Evolutionary conservation across 306 rosid genomes (phyloP).

Genomic region (Casuarina glauca): DNA sequence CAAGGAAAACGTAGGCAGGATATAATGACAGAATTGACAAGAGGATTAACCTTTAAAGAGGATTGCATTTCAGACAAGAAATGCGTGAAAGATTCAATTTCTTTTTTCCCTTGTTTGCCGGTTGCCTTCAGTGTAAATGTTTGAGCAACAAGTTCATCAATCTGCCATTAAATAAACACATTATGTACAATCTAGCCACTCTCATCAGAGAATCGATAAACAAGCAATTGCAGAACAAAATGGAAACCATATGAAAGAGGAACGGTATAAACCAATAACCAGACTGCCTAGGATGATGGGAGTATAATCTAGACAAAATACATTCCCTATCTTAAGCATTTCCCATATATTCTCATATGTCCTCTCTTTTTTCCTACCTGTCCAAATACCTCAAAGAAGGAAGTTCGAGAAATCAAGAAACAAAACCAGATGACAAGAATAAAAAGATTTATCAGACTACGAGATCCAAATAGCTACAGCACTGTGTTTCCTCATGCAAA

Average conservation of each 20-base stretch:
- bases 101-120: slow-evolving; percentile 45
- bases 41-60: slow-evolving; percentile 65
- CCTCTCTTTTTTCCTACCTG: neutral
- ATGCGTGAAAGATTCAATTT: slow-evolving; percentile 57
- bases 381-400: neutral
- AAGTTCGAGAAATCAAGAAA: neutral
- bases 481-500: neutral
- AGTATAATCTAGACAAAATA: neutral
- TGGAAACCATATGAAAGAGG: too few relatives aligned
- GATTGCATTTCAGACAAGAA: slow-evolving; percentile 65
- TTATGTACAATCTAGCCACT: slow-evolving; percentile 4
- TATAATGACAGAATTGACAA: neutral
- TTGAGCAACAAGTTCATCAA: slow-evolving; percentile 77
- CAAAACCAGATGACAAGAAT: neutral
- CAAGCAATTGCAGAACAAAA: neutral
- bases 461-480: neutral
- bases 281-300: neutral
- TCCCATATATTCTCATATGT: neutral
- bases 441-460: neutral
- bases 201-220: neutral
- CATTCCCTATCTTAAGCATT: neutral
- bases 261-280: neutral
- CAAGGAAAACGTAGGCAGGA: slow-evolving; percentile 11
- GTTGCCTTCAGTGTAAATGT: slow-evolving; percentile 49
- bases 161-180: slow-evolving; percentile 45